A percentile compares a stretch with the other conserved stretches of the same genome.
Conservation (phyloP, 2,329 filamentous ascomycete species). For the Penicillium paneum region DNA sequence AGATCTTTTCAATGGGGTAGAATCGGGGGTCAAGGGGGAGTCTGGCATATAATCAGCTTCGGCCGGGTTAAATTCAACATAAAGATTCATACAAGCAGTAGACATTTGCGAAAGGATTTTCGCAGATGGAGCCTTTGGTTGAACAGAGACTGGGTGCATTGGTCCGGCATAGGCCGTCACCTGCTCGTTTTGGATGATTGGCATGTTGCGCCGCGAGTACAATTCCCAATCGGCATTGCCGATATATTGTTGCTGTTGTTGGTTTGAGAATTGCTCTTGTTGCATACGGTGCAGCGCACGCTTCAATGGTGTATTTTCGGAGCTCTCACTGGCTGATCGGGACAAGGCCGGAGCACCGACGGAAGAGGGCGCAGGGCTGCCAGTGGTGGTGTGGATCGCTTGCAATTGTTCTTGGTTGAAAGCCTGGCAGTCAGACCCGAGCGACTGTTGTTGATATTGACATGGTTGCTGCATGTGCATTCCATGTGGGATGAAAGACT, state of each 20-base stretch:
- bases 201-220: constrained; percentile 22
- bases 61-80: too few relatives aligned
- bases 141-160: constrained; percentile 38
- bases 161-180: constrained; percentile 21
- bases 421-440: constrained; percentile 27
- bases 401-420: constrained; percentile 34
- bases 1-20: constrained; percentile 54
- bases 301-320: constrained; percentile 23
- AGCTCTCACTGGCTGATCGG: constrained; percentile 22
- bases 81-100: constrained; percentile 31
- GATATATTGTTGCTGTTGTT: constrained; percentile 23
- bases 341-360: constrained; percentile 20
- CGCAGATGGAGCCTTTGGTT: constrained; percentile 36
- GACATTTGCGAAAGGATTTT: constrained; percentile 60
- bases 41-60: constrained; percentile 9
- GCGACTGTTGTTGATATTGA: constrained; percentile 31
- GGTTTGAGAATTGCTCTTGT: constrained; percentile 26
- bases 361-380: constrained; percentile 25
- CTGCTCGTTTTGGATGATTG: constrained; percentile 22
- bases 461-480: constrained; percentile 12
- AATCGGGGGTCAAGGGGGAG: constrained; percentile 62
- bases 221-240: constrained; percentile 28
- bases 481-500: constrained; percentile 17
- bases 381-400: constrained; percentile 30
- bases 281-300: constrained; percentile 29